phyloP scores from a whole-genome alignment of 2,329 filamentous ascomycete genomes.

The Dactylellina sp. region DNA sequence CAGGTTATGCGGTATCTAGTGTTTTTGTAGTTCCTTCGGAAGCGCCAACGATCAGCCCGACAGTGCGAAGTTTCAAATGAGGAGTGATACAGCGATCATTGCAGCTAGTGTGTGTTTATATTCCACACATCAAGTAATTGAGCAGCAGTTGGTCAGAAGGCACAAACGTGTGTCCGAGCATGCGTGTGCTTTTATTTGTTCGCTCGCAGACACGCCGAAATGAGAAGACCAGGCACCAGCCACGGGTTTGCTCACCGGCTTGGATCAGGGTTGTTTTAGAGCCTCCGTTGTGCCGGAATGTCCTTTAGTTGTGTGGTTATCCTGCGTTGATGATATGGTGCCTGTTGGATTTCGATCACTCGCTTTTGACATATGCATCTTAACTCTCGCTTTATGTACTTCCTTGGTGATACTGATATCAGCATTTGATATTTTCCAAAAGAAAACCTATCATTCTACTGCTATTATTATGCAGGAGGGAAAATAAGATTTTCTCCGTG shows the following conservation, averaged over 20 bases:
- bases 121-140: constrained; percentile 29
- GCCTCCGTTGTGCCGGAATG: too few relatives aligned
- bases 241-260: too few relatives aligned
- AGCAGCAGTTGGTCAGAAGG: constrained; percentile 29
- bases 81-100: constrained; percentile 20
- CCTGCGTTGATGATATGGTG: too few relatives aligned
- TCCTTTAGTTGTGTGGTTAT: too few relatives aligned
- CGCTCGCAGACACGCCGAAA: constrained; percentile 9
- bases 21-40: constrained; percentile 22
- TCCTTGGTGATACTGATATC: too few relatives aligned
- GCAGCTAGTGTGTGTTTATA: constrained; percentile 23
- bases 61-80: constrained; percentile 22
- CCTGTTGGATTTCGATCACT: too few relatives aligned
- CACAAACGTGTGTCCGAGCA: background rate
- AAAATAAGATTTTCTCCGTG: background rate
- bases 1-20: background rate
- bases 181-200: too few relatives aligned
- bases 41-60: constrained; percentile 46
- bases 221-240: background rate
- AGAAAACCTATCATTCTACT: too few relatives aligned
- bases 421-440: too few relatives aligned
- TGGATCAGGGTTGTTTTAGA: too few relatives aligned
- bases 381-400: too few relatives aligned
- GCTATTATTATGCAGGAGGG: background rate
- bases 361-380: too few relatives aligned